Percentiles rank a stretch among this genome's conserved stretches.
Evolutionary conservation across 2,329 filamentous ascomycete species (phyloP).

Genomic region (Incumbomyces lentus): DNA sequence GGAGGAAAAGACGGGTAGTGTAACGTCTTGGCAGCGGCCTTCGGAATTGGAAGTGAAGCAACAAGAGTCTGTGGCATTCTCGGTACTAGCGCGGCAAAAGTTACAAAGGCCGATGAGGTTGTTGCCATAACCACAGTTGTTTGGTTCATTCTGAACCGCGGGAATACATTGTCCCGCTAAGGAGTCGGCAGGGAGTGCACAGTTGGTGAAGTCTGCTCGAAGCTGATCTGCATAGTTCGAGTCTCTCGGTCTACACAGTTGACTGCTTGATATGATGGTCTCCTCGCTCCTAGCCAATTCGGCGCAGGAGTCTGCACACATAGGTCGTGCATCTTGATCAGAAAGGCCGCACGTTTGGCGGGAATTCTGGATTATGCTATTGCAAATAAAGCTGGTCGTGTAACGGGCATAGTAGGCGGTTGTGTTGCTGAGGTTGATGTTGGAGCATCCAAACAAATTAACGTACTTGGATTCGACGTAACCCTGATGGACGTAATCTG

Average conservation of each 20-base stretch:
- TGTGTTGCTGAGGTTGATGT: constrained; percentile 66
- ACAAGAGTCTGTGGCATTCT: constrained; percentile 90
- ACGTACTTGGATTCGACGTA: constrained; percentile 77
- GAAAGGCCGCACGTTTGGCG: constrained; percentile 57
- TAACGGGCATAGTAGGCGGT: constrained; percentile 83
- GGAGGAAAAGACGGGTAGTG: constrained; percentile 59
- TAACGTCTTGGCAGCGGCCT: constrained; percentile 61
- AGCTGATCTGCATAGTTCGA: constrained; percentile 64
- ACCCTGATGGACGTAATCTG: constrained; percentile 58
- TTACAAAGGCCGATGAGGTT: constrained; percentile 68
- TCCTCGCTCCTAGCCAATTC: constrained; percentile 83
- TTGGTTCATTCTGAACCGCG: constrained; percentile 67
- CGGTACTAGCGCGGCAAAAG: constrained; percentile 72
- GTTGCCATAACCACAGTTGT: constrained; percentile 74
- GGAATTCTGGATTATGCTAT: constrained; percentile 86
- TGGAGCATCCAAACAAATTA: constrained; percentile 66
- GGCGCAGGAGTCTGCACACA: constrained; percentile 86
- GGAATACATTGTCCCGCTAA: constrained; percentile 65
- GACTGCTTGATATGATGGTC: constrained; percentile 62
- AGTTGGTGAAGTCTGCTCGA: constrained; percentile 83
- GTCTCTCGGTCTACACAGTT: constrained; percentile 59
- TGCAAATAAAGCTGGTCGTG: constrained; percentile 85
- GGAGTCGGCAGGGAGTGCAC: constrained; percentile 69
- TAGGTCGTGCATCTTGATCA: constrained; percentile 53
- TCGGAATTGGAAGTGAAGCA: constrained; percentile 75